Conservation (phyloP, 495 filamentous ascomycete genomes). For the Podospora pseudoanserina region DNA sequence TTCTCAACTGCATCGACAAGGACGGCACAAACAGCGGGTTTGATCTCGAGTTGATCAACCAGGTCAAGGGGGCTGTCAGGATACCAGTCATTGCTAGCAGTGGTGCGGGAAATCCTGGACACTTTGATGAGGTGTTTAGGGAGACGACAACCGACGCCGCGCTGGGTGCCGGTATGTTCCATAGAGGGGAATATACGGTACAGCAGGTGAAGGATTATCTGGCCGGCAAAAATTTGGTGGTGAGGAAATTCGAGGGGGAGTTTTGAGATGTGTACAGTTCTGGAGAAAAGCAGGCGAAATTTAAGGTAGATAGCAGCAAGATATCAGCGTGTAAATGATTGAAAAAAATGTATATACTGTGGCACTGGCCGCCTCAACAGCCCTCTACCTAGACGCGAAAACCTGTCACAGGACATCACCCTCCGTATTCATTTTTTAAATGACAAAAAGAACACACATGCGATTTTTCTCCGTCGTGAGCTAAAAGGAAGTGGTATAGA, state of each 20-base stretch:
- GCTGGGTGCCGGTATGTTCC: conserved; percentile 95
- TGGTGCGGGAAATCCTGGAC: conserved; percentile 82
- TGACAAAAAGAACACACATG: neutral
- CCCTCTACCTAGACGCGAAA: no score
- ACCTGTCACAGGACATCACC: no score
- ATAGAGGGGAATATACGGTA: conserved; percentile 91
- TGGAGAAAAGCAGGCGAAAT: neutral
- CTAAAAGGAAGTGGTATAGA: no score
- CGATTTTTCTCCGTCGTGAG: neutral
- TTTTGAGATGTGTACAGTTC: conserved; percentile 27
- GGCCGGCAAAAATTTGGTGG: conserved; percentile 63
- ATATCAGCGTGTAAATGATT: neutral
- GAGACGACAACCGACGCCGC: conserved; percentile 87
- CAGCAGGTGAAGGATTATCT: conserved; percentile 88
- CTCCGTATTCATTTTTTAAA: no score
- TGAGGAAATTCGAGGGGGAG: conserved; percentile 66
- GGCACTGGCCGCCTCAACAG: no score
- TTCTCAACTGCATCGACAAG: conserved; percentile 96
- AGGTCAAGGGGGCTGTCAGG: conserved; percentile 76
- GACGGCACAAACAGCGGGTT: conserved; percentile 95
- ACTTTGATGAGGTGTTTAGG: conserved; percentile 88
- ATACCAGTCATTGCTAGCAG: conserved; percentile 96
- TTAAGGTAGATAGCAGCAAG: neutral
- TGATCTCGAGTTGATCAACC: conserved; percentile 83
- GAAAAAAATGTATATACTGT: neutral